phyloP scores from a whole-genome alignment of 495 filamentous ascomycete species.

The Tuber umbilicatum region DNA sequence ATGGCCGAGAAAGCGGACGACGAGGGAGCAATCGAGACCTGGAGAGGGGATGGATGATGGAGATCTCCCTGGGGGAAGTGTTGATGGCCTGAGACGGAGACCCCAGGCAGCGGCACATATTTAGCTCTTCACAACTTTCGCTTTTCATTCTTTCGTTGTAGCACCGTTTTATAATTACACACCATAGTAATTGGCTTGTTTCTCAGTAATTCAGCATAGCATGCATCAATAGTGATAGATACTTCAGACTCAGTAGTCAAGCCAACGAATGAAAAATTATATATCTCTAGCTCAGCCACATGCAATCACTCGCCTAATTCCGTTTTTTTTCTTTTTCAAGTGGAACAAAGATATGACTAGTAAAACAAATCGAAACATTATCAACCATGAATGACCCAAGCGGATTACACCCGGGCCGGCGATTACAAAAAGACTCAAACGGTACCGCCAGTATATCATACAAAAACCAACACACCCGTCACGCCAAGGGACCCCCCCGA shows the following conservation, averaged over 20 bases:
- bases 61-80: conserved; percentile 14
- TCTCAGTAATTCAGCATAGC: neutral
- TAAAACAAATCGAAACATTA: neutral
- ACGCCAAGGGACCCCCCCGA: neutral
- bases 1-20: conserved; percentile 86
- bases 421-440: neutral
- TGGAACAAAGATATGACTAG: neutral
- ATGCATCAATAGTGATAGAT: neutral
- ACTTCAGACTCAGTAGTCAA: neutral
- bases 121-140: conserved; percentile 1
- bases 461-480: neutral
- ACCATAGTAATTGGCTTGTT: conserved; percentile 5
- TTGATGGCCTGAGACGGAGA: conserved; percentile 27
- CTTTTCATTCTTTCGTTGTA: conserved; percentile 6
- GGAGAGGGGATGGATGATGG: conserved; percentile 24
- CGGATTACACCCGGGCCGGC: neutral
- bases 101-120: conserved; percentile 17
- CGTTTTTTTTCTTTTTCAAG: neutral
- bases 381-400: neutral
- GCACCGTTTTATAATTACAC: conserved; percentile 6
- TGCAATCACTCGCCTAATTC: neutral
- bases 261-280: neutral
- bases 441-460: neutral
- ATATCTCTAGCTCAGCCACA: neutral
- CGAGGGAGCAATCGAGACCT: conserved; percentile 48